These are phyloP conservation scores for Pseudohalonectria lignicola DNA, from an alignment of 2,329 filamentous ascomycete genomes.

Conservation along the genomic window DNA sequence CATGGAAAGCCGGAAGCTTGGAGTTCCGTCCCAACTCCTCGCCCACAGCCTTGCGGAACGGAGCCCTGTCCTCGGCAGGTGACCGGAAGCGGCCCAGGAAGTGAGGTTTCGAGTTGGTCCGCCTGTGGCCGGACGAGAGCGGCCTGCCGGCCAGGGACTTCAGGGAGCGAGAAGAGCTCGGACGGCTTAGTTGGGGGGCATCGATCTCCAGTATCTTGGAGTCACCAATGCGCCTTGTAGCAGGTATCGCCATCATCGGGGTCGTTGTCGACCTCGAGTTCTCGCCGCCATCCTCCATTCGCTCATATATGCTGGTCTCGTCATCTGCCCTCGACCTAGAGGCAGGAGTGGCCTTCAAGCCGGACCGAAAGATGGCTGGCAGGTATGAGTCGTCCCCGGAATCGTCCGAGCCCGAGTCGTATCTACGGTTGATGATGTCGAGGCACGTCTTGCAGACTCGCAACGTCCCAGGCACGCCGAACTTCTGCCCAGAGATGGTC, in stretches of 20 bases:
- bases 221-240: constrained; percentile 55
- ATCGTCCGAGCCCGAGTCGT: constrained; percentile 80
- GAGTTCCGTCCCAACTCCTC: constrained; percentile 56
- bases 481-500: constrained; percentile 76
- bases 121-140: constrained; percentile 69
- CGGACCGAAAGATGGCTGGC: constrained; percentile 48
- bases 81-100: constrained; percentile 66
- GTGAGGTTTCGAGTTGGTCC: constrained; percentile 81
- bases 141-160: constrained; percentile 62
- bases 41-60: constrained; percentile 65
- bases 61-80: constrained; percentile 67
- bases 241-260: constrained; percentile 61
- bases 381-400: constrained; percentile 68
- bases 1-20: constrained; percentile 83
- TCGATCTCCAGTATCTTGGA: constrained; percentile 89
- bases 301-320: constrained; percentile 28
- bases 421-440: constrained; percentile 78
- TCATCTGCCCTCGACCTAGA: constrained; percentile 24
- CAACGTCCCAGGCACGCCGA: constrained; percentile 75
- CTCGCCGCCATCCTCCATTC: constrained; percentile 27
- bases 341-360: constrained; percentile 26
- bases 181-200: constrained; percentile 70
- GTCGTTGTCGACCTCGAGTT: constrained; percentile 47
- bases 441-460: constrained; percentile 91
- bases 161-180: constrained; percentile 85